Base-by-base conservation (phyloP, 108 stramenopile genomes). In the Pseudonitzschia delicatissima region DNA sequence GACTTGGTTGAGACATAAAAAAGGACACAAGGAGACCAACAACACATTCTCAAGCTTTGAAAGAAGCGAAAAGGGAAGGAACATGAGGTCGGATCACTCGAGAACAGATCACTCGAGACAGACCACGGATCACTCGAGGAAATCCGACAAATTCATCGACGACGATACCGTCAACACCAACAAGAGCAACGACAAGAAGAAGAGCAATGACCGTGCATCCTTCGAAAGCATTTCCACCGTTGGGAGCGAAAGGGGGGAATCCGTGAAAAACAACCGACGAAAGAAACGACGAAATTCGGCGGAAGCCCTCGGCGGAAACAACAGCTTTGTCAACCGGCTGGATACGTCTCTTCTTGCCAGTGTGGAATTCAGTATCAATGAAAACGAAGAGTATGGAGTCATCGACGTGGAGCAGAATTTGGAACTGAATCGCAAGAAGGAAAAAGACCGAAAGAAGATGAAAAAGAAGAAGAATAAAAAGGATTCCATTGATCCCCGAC, bases 321-420 rank as follows among this genome's bases (percentile, higher is more conserved):
- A 15, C 17, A 55, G 8, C 9, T 55, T 55, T 18, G 5, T 55
- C 11, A 12, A 13, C 31, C 53, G 53, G 31, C 29, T 55, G n/a
- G 53, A 55, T 13, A 33, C 31, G 31, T 55, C 53, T 8, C 53
- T 55, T 29, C 8, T 55, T 28, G n/a, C 31, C 11, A 13, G 15
- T 33, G 32, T 5, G 31, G 29, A 42, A 11, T 42, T 42, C 40
- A 11, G 11, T 15, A 15, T 42, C 40, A 15, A 2, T 0, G 31
- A 13, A 55, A 29, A 13, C 3, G 53, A 55, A 55, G 31, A 55
- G 28, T 33, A 55, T 28, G 53, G 31, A 33, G 53, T 55, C 2
- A 55, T 61, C 60, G 60, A 61, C 20, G 34, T 61, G 6, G 60
- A 61, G 40, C 36, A 61, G 18, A 5, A 36, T 11, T 26, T 61